Evolutionary conservation across 1,139 yeast species (phyloP).

Genomic region (Pichia cactophila): DNA sequence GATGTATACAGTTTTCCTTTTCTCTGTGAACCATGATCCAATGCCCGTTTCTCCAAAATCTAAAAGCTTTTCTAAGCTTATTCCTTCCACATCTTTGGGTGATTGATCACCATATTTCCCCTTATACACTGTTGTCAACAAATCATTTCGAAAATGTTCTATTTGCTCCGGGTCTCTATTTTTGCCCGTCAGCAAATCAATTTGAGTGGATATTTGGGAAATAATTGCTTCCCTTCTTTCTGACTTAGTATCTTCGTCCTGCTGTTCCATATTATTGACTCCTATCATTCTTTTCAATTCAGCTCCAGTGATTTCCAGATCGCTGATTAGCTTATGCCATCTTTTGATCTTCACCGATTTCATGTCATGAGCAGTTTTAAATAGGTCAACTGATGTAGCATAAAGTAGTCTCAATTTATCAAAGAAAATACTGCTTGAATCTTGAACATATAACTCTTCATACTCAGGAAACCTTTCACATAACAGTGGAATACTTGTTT

Average conservation of each 20-base stretch:
- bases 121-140: slow-evolving; percentile 5
- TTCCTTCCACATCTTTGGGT: neutral
- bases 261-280: neutral
- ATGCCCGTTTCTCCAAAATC: slow-evolving; percentile 6
- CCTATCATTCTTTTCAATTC: slow-evolving; percentile 18
- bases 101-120: neutral
- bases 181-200: slow-evolving; percentile 11
- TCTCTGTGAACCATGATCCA: slow-evolving; percentile 30
- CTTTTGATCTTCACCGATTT: slow-evolving; percentile 33
- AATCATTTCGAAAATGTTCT: slow-evolving; percentile 8
- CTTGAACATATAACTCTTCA: slow-evolving; percentile 9
- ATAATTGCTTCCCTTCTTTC: neutral
- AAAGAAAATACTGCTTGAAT: slow-evolving; percentile 14
- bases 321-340: slow-evolving; percentile 42
- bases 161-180: neutral
- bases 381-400: slow-evolving; percentile 31
- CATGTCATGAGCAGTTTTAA: slow-evolving; percentile 34
- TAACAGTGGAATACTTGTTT: slow-evolving; percentile 11
- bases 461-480: slow-evolving; percentile 1
- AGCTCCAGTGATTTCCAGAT: slow-evolving; percentile 16
- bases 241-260: neutral
- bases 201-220: slow-evolving; percentile 9
- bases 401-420: slow-evolving; percentile 27
- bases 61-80: slow-evolving; percentile 4
- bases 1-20: slow-evolving; percentile 32